A percentile compares a stretch with the other conserved stretches of the same genome.
These are phyloP conservation scores for Epichloe bromicola DNA, from an alignment of 2,329 filamentous ascomycete species.

Conservation along the genomic window DNA sequence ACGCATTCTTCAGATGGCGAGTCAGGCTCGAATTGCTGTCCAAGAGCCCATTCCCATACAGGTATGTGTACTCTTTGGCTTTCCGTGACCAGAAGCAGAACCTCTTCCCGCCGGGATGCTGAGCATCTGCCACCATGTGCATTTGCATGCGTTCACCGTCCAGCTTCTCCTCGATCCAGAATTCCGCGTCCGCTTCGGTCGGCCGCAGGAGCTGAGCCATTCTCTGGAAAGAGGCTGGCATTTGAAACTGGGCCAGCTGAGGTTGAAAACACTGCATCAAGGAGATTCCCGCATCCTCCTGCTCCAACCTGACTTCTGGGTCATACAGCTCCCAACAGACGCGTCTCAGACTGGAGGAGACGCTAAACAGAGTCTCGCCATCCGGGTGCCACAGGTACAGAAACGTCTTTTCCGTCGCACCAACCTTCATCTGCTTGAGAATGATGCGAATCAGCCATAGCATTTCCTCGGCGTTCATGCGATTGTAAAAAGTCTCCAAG, in stretches of 20 bases:
- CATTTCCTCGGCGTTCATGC: slow-evolving; percentile 88
- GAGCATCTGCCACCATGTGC: slow-evolving; percentile 68
- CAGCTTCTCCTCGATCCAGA: slow-evolving; percentile 97
- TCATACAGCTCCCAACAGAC: slow-evolving; percentile 92
- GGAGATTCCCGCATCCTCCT: slow-evolving; percentile 59
- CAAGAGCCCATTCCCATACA: slow-evolving; percentile 69
- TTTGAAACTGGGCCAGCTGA: slow-evolving; percentile 85
- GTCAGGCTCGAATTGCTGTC: slow-evolving; percentile 70
- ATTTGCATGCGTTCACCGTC: slow-evolving; percentile 96
- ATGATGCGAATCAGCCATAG: slow-evolving; percentile 94
- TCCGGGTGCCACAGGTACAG: slow-evolving; percentile 74
- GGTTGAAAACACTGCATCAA: slow-evolving; percentile 96
- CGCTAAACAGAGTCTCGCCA: slow-evolving; percentile 67
- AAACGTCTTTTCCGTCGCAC: slow-evolving; percentile 78
- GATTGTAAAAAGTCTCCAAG: slow-evolving; percentile 70
- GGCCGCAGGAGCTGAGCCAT: slow-evolving; percentile 58
- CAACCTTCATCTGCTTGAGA: slow-evolving; percentile 60
- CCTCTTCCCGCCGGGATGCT: slow-evolving; percentile 51
- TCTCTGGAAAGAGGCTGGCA: slow-evolving; percentile 61
- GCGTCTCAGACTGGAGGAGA: slow-evolving; percentile 76
- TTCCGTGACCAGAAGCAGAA: slow-evolving; percentile 94
- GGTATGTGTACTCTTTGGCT: slow-evolving; percentile 88
- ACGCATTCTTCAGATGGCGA: slow-evolving; percentile 64
- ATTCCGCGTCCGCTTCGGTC: slow-evolving; percentile 59
- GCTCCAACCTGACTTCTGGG: slow-evolving; percentile 56